Percentiles rank a stretch among this genome's conserved stretches.
These are phyloP conservation scores for Perkinsus olseni DNA, from an alignment of 169 alveolate genomes.

Conservation along the genomic window DNA sequence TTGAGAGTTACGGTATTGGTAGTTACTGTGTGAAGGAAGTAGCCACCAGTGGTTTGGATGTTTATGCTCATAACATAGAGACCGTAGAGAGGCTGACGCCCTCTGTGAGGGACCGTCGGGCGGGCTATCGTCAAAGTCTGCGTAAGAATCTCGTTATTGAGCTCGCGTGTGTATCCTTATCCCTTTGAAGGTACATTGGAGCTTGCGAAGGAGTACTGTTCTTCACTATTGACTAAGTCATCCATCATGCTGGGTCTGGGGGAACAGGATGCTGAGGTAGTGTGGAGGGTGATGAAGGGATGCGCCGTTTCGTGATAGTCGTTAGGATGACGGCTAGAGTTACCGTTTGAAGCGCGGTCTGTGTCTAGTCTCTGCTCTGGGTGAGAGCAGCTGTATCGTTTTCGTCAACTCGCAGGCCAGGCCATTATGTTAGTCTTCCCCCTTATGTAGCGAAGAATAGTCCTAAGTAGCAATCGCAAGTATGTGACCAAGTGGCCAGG, in stretches of 20 bases:
- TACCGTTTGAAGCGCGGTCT: no score
- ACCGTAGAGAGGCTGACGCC: conserved; percentile 44
- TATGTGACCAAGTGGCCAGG: no score
- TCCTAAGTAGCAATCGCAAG: no score
- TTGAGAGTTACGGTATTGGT: not conserved
- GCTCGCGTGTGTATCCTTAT: not conserved
- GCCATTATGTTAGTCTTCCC: no score
- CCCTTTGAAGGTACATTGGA: conserved; percentile 33
- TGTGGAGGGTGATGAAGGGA: not conserved
- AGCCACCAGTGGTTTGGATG: conserved; percentile 47
- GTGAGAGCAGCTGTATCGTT: no score
- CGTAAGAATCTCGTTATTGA: not conserved
- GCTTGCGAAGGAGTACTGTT: conserved; percentile 38
- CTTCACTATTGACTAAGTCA: conserved; percentile 43
- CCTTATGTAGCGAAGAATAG: no score
- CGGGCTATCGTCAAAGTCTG: conserved; percentile 13
- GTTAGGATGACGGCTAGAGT: no score
- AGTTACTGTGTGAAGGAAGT: conserved; percentile 19
- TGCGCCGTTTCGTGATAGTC: no score
- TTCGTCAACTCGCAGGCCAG: no score
- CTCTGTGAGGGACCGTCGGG: conserved; percentile 47
- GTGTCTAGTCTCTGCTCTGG: no score
- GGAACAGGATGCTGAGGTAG: conserved; percentile 43
- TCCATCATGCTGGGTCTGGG: conserved; percentile 52
- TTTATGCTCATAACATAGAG: conserved; percentile 55